Evolutionary conservation across 768 basidiomycete species (phyloP).

Genomic region (Hygrophorus pudorinus): DNA sequence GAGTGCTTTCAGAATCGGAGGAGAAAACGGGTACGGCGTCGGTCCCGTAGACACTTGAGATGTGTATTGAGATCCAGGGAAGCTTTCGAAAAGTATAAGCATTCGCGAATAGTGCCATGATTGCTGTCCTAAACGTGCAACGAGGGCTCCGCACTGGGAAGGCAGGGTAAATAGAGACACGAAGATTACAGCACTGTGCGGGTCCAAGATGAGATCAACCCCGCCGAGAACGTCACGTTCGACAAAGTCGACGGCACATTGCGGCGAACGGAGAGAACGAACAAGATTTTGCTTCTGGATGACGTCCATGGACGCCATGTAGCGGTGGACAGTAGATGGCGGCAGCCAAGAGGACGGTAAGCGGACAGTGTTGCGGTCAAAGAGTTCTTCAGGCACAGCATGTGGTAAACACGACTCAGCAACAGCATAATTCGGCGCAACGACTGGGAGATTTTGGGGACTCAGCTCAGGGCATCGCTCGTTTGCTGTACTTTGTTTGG

Average conservation of each 20-base stretch:
- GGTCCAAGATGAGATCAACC: slow-evolving; percentile 60
- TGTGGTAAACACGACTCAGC: slow-evolving; percentile 8
- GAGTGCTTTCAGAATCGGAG: slow-evolving; percentile 59
- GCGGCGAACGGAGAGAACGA: slow-evolving; percentile 32
- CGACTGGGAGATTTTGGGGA: background rate
- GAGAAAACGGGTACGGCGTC: slow-evolving; percentile 44
- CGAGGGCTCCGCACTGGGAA: slow-evolving; percentile 33
- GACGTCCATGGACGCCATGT: slow-evolving; percentile 58
- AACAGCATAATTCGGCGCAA: slow-evolving; percentile 2
- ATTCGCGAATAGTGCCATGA: slow-evolving; percentile 57
- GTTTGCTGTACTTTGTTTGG: background rate
- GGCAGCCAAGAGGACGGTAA: slow-evolving; percentile 23
- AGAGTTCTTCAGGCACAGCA: slow-evolving; percentile 29
- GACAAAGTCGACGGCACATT: slow-evolving; percentile 44
- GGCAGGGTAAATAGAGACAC: slow-evolving; percentile 38
- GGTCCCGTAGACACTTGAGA: slow-evolving; percentile 8
- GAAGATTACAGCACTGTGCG: slow-evolving; percentile 47
- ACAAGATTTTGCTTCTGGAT: slow-evolving; percentile 61
- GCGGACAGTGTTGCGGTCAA: slow-evolving; percentile 34
- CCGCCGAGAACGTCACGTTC: slow-evolving; percentile 55
- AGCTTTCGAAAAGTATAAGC: slow-evolving; percentile 59
- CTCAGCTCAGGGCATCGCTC: background rate
- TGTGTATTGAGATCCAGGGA: slow-evolving; percentile 33
- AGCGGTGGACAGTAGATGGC: slow-evolving; percentile 40
- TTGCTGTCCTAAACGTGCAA: slow-evolving; percentile 33